A percentile compares a stretch with the other conserved stretches of the same genome.
These are phyloP conservation scores for Hypomyces rosellus DNA, from an alignment of 2,329 filamentous ascomycete species.

Conservation along the genomic window DNA sequence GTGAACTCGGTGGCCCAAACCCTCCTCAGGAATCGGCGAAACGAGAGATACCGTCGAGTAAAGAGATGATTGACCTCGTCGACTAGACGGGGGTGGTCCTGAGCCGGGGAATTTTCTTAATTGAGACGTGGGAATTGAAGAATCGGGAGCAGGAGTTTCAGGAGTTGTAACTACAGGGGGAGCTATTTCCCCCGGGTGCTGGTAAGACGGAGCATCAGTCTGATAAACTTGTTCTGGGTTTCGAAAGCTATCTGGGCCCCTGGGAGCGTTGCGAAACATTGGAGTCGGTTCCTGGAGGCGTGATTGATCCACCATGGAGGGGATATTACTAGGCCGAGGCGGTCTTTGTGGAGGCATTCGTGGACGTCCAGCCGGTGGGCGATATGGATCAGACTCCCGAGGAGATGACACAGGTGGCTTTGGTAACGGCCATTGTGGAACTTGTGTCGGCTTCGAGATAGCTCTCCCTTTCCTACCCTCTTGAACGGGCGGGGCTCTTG, in stretches of 20 bases:
- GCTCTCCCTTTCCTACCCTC: conserved; percentile 28
- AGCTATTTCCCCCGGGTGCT: too few species aligned
- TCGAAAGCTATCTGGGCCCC: conserved; percentile 28
- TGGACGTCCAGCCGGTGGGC: conserved; percentile 44
- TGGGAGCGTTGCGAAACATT: conserved; percentile 33
- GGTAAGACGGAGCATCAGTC: conserved; percentile 39
- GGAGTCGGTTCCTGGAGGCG: conserved; percentile 51
- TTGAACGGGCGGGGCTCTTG: conserved; percentile 12
- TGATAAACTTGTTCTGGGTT: conserved; percentile 31
- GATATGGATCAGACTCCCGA: conserved; percentile 37
- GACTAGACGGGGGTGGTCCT: conserved; percentile 54
- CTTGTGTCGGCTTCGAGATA: conserved; percentile 48
- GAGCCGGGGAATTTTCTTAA: conserved; percentile 46
- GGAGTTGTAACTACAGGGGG: too few species aligned
- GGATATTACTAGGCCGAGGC: conserved; percentile 53
- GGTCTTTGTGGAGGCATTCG: conserved; percentile 50
- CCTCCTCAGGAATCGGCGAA: conserved; percentile 71
- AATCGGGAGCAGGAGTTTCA: too few species aligned
- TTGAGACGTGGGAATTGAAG: conserved; percentile 17
- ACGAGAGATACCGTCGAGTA: conserved; percentile 62
- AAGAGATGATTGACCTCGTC: conserved; percentile 56
- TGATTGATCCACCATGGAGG: conserved; percentile 52
- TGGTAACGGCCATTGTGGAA: conserved; percentile 50
- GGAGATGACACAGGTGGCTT: conserved; percentile 31
- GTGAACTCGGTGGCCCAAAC: conserved; percentile 49